Conservation (phyloP, 306 rosid species). For the Pterocarpus santalinus region DNA sequence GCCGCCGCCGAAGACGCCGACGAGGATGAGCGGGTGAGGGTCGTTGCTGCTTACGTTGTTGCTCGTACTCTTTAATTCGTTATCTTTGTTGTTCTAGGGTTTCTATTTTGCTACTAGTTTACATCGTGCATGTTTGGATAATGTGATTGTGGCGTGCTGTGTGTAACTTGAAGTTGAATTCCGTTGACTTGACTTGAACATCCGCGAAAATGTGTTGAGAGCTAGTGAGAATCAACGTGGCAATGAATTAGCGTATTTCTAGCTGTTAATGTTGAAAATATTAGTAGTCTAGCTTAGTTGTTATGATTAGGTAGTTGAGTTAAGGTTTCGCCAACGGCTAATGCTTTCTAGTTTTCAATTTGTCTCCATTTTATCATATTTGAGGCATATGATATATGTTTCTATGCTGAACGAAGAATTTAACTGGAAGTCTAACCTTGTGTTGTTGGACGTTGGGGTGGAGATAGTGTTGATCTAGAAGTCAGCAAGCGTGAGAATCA, state of each 20-base stretch:
- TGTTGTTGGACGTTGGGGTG: too few species aligned
- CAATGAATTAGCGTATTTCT: background rate
- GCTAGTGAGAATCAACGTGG: background rate
- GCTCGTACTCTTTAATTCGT: background rate
- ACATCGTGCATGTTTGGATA: background rate
- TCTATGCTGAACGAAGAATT: too few species aligned
- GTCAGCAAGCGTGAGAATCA: background rate
- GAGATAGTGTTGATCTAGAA: too few species aligned
- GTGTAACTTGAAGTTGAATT: slow-evolving; percentile 14
- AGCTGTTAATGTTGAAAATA: background rate
- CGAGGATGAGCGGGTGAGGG: slow-evolving; percentile 70
- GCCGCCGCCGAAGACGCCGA: slow-evolving; percentile 54
- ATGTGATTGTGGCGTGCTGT: background rate
- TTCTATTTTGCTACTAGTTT: slow-evolving; percentile 29
- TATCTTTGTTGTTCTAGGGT: slow-evolving; percentile 40
- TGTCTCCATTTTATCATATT: background rate
- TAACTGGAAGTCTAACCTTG: too few species aligned
- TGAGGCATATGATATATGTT: too few species aligned
- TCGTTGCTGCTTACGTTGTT: background rate
- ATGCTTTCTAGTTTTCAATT: background rate
- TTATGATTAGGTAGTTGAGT: background rate
- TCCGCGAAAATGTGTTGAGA: background rate
- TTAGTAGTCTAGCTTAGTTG: background rate
- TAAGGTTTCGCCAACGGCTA: background rate
- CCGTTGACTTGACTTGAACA: slow-evolving; percentile 36